Evolutionary conservation across 805 yeast species (phyloP).

Genomic region (Sugiyamaella chiloensis): DNA sequence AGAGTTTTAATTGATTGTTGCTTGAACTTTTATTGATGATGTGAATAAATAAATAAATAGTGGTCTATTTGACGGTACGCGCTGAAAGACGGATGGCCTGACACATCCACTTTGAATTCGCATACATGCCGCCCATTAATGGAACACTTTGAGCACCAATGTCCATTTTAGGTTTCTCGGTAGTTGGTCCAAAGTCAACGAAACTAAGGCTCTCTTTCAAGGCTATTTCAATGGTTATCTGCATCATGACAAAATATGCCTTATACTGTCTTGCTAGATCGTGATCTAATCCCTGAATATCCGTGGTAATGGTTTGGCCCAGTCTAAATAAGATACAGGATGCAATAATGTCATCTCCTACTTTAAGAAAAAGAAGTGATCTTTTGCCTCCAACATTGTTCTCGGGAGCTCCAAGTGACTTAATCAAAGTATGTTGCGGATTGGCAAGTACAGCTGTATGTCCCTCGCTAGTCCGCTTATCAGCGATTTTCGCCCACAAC

Average conservation of each 20-base stretch:
- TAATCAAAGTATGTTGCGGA: conserved; percentile 35
- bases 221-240: conserved; percentile 42
- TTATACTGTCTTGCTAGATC: conserved; percentile 39
- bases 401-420: conserved; percentile 31
- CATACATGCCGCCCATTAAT: conserved; percentile 38
- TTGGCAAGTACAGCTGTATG: conserved; percentile 38
- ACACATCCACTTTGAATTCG: conserved; percentile 16
- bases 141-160: conserved; percentile 41
- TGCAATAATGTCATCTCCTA: conserved; percentile 38
- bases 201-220: conserved; percentile 37
- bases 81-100: conserved; percentile 15
- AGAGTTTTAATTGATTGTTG: not conserved
- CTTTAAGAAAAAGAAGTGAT: conserved; percentile 39
- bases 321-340: conserved; percentile 42
- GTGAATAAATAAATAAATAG: too few species aligned
- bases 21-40: not conserved
- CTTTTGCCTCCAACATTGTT: conserved; percentile 31
- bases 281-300: conserved; percentile 43
- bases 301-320: conserved; percentile 45
- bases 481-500: conserved; percentile 42
- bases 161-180: conserved; percentile 42
- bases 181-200: conserved; percentile 47
- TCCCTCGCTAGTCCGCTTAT: conserved; percentile 37
- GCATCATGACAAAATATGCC: conserved; percentile 49
- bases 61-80: too few species aligned